Evolutionary conservation across 176 grass and related monocot species (phyloP), one percentile per base, ranked within the genome.

Genomic region (Musa acuminata): DNA sequence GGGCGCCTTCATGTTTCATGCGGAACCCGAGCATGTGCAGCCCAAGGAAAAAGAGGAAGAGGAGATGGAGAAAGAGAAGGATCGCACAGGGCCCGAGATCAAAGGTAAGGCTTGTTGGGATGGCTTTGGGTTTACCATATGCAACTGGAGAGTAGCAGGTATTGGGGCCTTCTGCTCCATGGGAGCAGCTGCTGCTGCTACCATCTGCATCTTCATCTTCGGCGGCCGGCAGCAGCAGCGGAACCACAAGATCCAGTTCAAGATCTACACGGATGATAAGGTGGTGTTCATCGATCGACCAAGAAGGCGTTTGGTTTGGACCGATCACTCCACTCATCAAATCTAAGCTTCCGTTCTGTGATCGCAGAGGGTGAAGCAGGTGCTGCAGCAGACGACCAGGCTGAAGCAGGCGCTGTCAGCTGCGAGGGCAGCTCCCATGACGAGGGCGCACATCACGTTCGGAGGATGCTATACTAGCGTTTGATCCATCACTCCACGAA

Each of bases 151-250:
- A 54, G 64, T 87, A 72, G 75, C 80, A 1, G 86, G 94, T 9
- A 85, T 87, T 23, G 90, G 90, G 23, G 90, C 93, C 13, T 78
- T 97, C 20, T 97, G 93, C 83, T 97, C 93, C 1, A 86, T 93
- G 43, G 93, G 90, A 69, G 82, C 93, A 13, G 90, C 84, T 7
- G 89, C 88, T 16, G 94, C 90, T 16, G 90, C 90, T 49, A 86
- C 94, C 49, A 82, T 93, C 43, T 89, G 80, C 77, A 81, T 98
- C 84, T 77, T 90, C 50, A 68, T 87, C 25, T 69, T 88, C 49
- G 88, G 77, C n/a, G 84, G 82, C 58, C 83, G 53, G 60, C 83
- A 64, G 80, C 84, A 80, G 52, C 82, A 82, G 76, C 73, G 58
- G 3, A 66, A 79, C n/a, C 85, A 82, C 27, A 91, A 90, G 80